Percentiles rank a stretch among this genome's conserved stretches.
Conservation (phyloP, 768 basidiomycete species). For the Termitomyces sp. region DNA sequence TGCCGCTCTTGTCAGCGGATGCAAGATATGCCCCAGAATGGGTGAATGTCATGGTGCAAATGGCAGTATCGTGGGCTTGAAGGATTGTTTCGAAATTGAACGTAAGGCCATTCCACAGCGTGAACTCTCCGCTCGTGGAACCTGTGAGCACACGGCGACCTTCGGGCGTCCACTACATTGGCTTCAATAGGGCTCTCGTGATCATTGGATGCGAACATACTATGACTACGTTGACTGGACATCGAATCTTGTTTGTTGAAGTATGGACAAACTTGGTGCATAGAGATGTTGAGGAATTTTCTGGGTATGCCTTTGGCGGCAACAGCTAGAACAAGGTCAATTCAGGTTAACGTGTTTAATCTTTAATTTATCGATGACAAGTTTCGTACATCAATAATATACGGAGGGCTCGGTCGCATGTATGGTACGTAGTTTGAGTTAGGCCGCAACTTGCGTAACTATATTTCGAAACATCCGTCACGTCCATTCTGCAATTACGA, state of each 20-base stretch:
- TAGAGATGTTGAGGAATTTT: slow-evolving; percentile 88
- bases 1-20: slow-evolving; percentile 88
- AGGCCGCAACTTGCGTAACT: slow-evolving; percentile 78
- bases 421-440: slow-evolving; percentile 73
- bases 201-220: slow-evolving; percentile 44
- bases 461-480: slow-evolving; percentile 3
- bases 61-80: slow-evolving; percentile 96
- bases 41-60: slow-evolving; percentile 86
- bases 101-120: slow-evolving; percentile 97
- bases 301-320: slow-evolving; percentile 88
- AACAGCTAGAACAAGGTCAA: slow-evolving; percentile 58
- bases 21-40: slow-evolving; percentile 93
- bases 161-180: slow-evolving; percentile 90
- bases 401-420: slow-evolving; percentile 83
- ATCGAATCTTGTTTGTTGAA: slow-evolving; percentile 97
- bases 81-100: slow-evolving; percentile 99
- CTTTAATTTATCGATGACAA: slow-evolving; percentile 6
- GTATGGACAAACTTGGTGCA: slow-evolving; percentile 98
- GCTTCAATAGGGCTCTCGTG: background rate
- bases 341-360: slow-evolving; percentile 16
- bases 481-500: background rate
- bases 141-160: slow-evolving; percentile 91
- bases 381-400: slow-evolving; percentile 77
- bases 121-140: slow-evolving; percentile 96
- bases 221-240: slow-evolving; percentile 93